Conservation (phyloP, 1,284 basidiomycete genomes). For the Ustilago lituana region DNA sequence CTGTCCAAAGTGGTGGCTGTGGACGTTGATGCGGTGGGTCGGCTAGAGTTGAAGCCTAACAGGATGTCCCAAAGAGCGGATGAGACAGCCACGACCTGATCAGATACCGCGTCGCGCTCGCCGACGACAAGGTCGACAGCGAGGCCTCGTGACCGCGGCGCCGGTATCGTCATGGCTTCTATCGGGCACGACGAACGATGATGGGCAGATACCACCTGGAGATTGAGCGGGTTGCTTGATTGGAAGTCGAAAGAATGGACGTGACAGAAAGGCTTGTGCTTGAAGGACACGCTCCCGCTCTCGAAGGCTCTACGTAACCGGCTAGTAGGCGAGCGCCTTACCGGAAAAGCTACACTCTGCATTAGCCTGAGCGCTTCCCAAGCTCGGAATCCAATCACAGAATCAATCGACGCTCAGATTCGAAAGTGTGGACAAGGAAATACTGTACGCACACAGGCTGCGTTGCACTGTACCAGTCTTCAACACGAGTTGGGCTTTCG, state of each 20-base stretch:
- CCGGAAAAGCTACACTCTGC: too few species aligned
- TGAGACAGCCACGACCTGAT: slow-evolving; percentile 32
- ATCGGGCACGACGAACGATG: background rate
- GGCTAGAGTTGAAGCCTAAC: background rate
- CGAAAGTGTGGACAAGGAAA: too few species aligned
- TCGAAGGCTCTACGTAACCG: too few species aligned
- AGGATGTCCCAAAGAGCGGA: slow-evolving; percentile 23
- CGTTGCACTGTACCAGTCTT: too few species aligned
- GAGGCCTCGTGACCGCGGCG: slow-evolving; percentile 16
- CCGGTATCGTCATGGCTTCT: slow-evolving; percentile 21
- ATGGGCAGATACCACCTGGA: background rate
- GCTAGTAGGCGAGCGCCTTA: too few species aligned
- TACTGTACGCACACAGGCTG: too few species aligned
- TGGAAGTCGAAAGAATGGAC: too few species aligned
- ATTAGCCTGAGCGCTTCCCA: background rate
- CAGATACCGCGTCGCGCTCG: slow-evolving; percentile 25
- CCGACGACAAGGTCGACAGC: slow-evolving; percentile 30
- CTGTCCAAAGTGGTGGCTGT: background rate
- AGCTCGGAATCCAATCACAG: background rate
- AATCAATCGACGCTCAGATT: too few species aligned
- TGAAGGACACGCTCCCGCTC: too few species aligned
- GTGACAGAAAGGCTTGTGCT: too few species aligned
- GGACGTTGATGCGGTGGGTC: slow-evolving; percentile 4
- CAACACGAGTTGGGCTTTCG: too few species aligned
- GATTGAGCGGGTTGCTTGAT: too few species aligned